Conservation (phyloP, 2,329 filamentous ascomycete species). For the Sporothrix protearum region DNA sequence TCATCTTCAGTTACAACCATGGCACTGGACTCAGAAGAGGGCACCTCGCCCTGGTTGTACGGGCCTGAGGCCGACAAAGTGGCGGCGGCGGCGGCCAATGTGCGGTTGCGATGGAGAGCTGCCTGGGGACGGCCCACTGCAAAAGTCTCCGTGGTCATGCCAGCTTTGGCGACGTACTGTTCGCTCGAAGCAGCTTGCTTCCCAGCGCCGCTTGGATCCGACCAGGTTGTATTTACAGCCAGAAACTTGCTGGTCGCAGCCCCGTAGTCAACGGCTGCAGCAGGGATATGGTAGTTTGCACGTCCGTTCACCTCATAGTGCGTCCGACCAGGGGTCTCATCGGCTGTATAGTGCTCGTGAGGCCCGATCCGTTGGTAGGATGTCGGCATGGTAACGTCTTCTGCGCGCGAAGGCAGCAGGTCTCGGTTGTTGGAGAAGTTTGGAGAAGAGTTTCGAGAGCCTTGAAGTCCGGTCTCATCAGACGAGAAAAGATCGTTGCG, state of each 20-base stretch:
- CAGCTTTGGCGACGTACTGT: not conserved
- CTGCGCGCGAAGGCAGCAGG: too few species aligned
- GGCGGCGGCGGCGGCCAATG: too few species aligned
- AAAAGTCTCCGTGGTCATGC: not conserved
- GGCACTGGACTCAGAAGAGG: not conserved
- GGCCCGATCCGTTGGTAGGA: too few species aligned
- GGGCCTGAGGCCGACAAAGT: not conserved
- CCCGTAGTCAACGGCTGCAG: too few species aligned
- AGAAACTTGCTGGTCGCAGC: not conserved
- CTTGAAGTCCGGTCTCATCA: too few species aligned
- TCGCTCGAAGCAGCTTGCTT: not conserved
- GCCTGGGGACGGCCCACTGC: not conserved
- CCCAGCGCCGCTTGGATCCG: not conserved
- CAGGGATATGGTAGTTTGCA: too few species aligned
- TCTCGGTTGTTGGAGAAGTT: too few species aligned
- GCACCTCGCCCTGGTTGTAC: not conserved
- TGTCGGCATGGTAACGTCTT: too few species aligned
- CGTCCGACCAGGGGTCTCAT: not conserved
- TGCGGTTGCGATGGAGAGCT: not conserved
- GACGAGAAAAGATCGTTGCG: not conserved
- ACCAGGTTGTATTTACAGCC: not conserved
- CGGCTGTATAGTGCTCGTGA: not conserved
- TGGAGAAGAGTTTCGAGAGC: too few species aligned
- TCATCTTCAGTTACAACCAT: not conserved
- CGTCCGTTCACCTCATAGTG: not conserved